phyloP scores from a whole-genome alignment of 225 moss, liverwort and hornwort species.

The Thuidium tamariscinum region DNA sequence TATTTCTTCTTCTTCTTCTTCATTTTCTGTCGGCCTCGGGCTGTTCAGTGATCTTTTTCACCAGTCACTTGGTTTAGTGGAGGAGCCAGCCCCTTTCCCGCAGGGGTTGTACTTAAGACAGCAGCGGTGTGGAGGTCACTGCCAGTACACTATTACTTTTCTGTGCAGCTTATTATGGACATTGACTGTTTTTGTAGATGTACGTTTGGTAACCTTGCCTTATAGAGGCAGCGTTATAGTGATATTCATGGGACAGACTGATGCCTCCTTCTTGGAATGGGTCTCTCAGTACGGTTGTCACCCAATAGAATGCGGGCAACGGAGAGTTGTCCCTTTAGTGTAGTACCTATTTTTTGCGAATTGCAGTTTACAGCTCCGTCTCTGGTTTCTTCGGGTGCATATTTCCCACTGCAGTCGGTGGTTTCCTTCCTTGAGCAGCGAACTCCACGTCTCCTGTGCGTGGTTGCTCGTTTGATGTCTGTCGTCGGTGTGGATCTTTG shows the following conservation, averaged over 20 bases:
- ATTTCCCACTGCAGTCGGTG: not conserved
- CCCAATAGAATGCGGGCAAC: not conserved
- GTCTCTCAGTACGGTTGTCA: not conserved
- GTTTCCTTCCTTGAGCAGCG: not conserved
- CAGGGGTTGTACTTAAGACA: constrained; percentile 10
- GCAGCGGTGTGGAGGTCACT: constrained; percentile 14
- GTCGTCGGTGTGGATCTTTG: not conserved
- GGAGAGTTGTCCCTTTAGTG: not conserved
- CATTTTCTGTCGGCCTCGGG: not conserved
- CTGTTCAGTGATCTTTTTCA: constrained; percentile 21
- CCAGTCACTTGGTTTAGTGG: constrained; percentile 9
- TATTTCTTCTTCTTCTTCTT: not conserved
- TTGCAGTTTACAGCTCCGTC: constrained; percentile 1
- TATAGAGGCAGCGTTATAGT: not conserved
- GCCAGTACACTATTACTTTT: constrained; percentile 35
- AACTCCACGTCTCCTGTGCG: not conserved
- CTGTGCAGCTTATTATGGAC: constrained; percentile 41
- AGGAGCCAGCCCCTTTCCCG: constrained; percentile 6
- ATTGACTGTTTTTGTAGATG: constrained; percentile 19
- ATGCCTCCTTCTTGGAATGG: not conserved
- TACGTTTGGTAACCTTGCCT: constrained; percentile 1
- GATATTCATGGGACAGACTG: not conserved
- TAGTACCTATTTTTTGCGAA: constrained; percentile 9
- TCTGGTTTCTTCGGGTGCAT: not conserved
- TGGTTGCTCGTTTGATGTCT: not conserved